Evolutionary conservation across 805 yeast species (phyloP).

Genomic region (Metschnikowia picachoensis): DNA sequence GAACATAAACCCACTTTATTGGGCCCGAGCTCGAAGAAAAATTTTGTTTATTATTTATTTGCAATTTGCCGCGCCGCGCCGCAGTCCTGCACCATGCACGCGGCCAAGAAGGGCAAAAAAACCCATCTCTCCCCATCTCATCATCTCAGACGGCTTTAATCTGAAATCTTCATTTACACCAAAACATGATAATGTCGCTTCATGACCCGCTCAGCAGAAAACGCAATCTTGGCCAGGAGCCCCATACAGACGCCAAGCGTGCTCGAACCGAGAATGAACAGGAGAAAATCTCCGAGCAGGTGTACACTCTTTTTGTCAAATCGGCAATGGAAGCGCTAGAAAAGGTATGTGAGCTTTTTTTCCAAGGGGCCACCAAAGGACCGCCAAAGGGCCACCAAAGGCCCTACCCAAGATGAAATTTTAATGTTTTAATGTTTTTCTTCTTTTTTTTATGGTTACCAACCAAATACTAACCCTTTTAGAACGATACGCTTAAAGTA

Average conservation of each 20-base stretch:
- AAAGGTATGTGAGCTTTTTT: conserved; percentile 33
- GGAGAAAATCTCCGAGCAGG: conserved; percentile 32
- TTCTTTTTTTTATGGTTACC: background rate
- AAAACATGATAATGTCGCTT: conserved; percentile 35
- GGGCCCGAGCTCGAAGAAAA: too few species aligned
- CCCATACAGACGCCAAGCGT: conserved; percentile 18
- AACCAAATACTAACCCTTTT: conserved; percentile 20
- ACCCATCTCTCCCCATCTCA: conserved; percentile 10
- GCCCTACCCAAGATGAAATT: too few species aligned
- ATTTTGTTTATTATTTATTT: too few species aligned
- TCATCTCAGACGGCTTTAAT: conserved; percentile 7
- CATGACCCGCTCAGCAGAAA: conserved; percentile 36
- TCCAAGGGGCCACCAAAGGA: too few species aligned
- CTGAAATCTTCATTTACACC: background rate
- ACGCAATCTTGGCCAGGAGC: conserved; percentile 20
- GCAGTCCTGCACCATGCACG: background rate
- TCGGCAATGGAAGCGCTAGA: conserved; percentile 71
- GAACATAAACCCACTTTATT: too few species aligned
- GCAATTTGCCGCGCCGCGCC: too few species aligned
- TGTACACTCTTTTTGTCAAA: conserved; percentile 47
- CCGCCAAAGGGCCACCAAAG: too few species aligned
- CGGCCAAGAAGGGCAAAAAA: conserved; percentile 4
- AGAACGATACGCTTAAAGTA: conserved; percentile 50
- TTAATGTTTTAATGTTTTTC: too few species aligned
- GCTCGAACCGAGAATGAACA: conserved; percentile 16